Percentiles rank a stretch among this genome's conserved stretches.
Evolutionary conservation across 148 eudicot species (phyloP).

Genomic region (Chenopodium formosanum): DNA sequence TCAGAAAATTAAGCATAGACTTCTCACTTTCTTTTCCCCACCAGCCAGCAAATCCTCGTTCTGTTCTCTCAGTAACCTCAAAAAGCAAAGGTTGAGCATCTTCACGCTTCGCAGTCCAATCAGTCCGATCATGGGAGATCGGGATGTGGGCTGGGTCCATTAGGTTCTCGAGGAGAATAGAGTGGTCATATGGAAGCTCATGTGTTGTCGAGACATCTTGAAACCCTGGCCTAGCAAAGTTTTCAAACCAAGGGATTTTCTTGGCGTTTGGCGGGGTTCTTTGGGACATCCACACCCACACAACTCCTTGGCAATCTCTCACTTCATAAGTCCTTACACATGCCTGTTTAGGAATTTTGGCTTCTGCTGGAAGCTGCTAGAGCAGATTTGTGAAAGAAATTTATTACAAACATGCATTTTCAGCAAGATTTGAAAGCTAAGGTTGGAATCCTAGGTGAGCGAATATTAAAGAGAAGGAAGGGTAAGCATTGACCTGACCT

Average conservation of each 20-base stretch:
- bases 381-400: constrained; percentile 7
- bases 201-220: too few relatives aligned
- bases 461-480: not conserved
- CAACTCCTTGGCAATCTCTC: constrained; percentile 84
- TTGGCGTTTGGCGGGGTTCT: constrained; percentile 56
- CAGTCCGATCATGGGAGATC: too few relatives aligned
- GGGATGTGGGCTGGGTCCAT: too few relatives aligned
- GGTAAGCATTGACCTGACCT: constrained; percentile 72
- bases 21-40: too few relatives aligned
- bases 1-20: too few relatives aligned
- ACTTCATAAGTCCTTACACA: constrained; percentile 71
- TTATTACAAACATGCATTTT: not conserved
- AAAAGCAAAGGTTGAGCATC: too few relatives aligned
- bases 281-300: constrained; percentile 98
- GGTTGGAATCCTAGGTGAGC: too few relatives aligned
- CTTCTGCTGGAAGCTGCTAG: constrained; percentile 70
- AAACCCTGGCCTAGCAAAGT: constrained; percentile 47
- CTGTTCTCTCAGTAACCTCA: too few relatives aligned
- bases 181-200: too few relatives aligned
- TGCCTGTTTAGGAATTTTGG: constrained; percentile 83
- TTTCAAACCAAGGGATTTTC: constrained; percentile 90
- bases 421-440: not conserved
- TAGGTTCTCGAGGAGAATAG: too few relatives aligned
- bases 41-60: too few relatives aligned
- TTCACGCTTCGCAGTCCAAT: too few relatives aligned